These are phyloP conservation scores for Paralagenidium karlingii DNA, from an alignment of 352 stramenopile genomes.

Conservation along the genomic window DNA sequence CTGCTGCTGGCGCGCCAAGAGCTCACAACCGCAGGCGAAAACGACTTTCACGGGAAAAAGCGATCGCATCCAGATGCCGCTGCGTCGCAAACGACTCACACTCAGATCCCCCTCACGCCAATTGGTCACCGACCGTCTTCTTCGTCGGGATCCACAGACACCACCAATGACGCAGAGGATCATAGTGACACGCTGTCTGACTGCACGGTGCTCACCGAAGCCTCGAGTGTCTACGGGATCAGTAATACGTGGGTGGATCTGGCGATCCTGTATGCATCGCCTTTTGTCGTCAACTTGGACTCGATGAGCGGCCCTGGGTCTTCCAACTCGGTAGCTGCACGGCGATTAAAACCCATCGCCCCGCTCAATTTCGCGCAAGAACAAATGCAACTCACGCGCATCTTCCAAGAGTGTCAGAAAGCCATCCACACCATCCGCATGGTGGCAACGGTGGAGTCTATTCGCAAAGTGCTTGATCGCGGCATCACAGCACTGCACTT, in stretches of 20 bases:
- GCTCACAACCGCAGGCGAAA: too few species aligned
- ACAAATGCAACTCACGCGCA: slow-evolving; percentile 50
- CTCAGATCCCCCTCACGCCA: too few species aligned
- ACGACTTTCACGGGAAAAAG: too few species aligned
- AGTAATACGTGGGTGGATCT: slow-evolving; percentile 76
- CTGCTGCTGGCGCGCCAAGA: too few species aligned
- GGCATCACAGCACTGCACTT: slow-evolving; percentile 69
- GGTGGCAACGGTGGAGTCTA: slow-evolving; percentile 51
- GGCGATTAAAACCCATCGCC: slow-evolving; percentile 42
- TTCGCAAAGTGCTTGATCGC: slow-evolving; percentile 67
- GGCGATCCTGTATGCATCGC: slow-evolving; percentile 55
- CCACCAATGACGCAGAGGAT: slow-evolving; percentile 37
- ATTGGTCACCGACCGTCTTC: too few species aligned
- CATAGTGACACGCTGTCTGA: slow-evolving; percentile 70
- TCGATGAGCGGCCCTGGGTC: slow-evolving; percentile 1
- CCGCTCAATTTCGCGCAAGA: slow-evolving; percentile 56
- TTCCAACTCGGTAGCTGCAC: slow-evolving; percentile 6
- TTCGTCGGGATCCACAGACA: too few species aligned
- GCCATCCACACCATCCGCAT: slow-evolving; percentile 64
- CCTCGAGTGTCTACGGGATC: slow-evolving; percentile 59
- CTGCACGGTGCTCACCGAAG: slow-evolving; percentile 54
- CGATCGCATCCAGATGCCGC: too few species aligned
- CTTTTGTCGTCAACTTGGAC: slow-evolving; percentile 40
- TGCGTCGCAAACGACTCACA: too few species aligned
- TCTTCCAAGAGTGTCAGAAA: slow-evolving; percentile 62